Base-by-base conservation (phyloP, 371 early-diverging fungal genomes). In the Mucor irregularis region DNA sequence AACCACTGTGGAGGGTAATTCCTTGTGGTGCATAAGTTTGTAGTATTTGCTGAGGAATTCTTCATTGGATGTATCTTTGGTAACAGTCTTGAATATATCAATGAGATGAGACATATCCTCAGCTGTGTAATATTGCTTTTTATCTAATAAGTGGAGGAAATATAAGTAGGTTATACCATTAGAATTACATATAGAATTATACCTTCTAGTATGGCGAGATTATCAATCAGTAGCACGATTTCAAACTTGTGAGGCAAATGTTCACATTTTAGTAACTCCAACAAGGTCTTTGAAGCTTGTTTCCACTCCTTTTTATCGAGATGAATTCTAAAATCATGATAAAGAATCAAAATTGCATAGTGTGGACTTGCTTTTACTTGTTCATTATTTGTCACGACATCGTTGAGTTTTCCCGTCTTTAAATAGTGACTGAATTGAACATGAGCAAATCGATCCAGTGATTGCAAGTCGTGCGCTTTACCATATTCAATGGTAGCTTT, bases 401-500 rank as follows among this genome's bases (percentile, higher is more conserved):
- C 19, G 5, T 45, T 53, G 26, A 67, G 17, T 25, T 37, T 56
- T 17, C 74, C 66, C 4, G 48, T 45, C 17, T 57, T 47, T 25
- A 67, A 44, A 42, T 64, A 73, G 13, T 30, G 11, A 33, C 56
- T 48, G 25, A 73, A 44, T 19, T 40, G 33, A 13, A 28, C 9
- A 17, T 56, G 46, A 11, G 70, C 64, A 9, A 73, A 9, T 35
- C 53, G 35, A 25, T 73, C 71, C 4, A 73, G 29, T 3, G 59
- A 48, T 29, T 31, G 30, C 8, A 48, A 26, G 37, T 70, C 66
- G 1, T 57, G 33, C 0, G 74, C 74, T 29, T 42, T 49, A 6
- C 62, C 68, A 17, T 68, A 73, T 26, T 56, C 47, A 7, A 58
- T 34, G 1, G 62, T 58, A 4, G 74, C 74, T 21, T 51, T 19